Conservation (phyloP, 179 eudicot species). For the Patellifolia procumbens region DNA sequence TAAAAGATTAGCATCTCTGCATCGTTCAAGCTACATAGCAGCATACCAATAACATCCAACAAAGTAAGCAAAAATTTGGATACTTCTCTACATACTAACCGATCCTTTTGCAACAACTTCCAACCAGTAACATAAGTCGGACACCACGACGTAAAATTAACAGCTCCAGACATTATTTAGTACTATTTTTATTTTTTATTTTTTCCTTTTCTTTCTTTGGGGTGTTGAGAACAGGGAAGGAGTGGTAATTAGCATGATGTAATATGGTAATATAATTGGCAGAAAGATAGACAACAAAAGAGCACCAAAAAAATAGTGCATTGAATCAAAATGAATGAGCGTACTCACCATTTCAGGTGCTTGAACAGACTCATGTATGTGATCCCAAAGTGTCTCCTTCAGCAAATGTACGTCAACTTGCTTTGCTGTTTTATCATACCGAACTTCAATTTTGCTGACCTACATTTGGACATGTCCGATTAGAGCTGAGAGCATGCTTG, state of each 20-base stretch:
- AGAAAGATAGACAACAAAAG: background rate
- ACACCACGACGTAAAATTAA: background rate
- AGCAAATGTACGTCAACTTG: conserved; percentile 94
- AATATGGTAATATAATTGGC: too few relatives aligned
- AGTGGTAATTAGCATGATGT: too few relatives aligned
- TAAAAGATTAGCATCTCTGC: background rate
- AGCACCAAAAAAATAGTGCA: background rate
- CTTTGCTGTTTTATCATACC: conserved; percentile 88
- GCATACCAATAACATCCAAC: background rate
- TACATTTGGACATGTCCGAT: conserved; percentile 25
- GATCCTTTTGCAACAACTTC: background rate
- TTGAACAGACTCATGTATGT: conserved; percentile 47
- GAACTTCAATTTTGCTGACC: conserved; percentile 90
- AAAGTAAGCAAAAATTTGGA: background rate
- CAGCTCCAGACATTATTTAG: background rate
- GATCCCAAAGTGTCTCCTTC: conserved; percentile 87
- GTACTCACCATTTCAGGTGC: conserved; percentile 41
- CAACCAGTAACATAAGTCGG: background rate
- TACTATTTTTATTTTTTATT: background rate
- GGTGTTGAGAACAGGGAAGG: background rate
- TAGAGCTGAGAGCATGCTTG: conserved; percentile 11
- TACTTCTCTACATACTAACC: background rate
- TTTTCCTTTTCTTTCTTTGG: background rate
- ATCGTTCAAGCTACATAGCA: too few relatives aligned
- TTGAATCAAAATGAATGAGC: background rate